Conservation (phyloP, 73 alveolate genomes). For the Urostyla sp. region DNA sequence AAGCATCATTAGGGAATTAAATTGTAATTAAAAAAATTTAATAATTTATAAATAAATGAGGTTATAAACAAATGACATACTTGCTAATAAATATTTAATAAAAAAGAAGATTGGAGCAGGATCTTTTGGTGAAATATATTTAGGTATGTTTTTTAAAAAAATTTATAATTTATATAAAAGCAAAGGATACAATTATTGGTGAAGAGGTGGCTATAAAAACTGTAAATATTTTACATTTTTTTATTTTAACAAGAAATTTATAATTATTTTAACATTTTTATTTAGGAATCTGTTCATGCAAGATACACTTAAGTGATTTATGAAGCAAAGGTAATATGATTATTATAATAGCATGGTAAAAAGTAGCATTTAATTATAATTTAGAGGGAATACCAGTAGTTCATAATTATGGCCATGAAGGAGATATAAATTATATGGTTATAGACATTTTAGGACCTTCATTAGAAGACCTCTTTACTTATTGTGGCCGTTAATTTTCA, state of each 20-base stretch:
- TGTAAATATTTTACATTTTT: neutral
- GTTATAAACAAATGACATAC: constrained; percentile 53
- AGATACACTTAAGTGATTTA: constrained; percentile 71
- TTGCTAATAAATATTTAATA: constrained; percentile 83
- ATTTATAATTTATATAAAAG: neutral
- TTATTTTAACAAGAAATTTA: too few relatives aligned
- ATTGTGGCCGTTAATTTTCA: constrained; percentile 76
- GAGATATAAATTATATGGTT: constrained; percentile 92
- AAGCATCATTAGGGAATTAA: too few relatives aligned
- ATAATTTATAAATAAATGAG: too few relatives aligned
- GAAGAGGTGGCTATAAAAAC: constrained; percentile 57
- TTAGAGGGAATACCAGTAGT: constrained; percentile 88
- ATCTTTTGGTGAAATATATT: constrained; percentile 63
- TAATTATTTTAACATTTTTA: neutral
- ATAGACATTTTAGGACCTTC: constrained; percentile 81
- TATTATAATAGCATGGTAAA: constrained; percentile 62
- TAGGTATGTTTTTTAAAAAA: constrained; percentile 23
- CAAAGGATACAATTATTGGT: constrained; percentile 15
- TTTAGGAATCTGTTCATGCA: constrained; percentile 53
- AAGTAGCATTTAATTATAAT: neutral
- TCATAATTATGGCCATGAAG: constrained; percentile 92
- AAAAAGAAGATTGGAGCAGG: constrained; percentile 69
- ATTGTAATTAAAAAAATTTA: too few relatives aligned
- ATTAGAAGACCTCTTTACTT: constrained; percentile 78
- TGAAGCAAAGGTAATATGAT: constrained; percentile 71